phyloP scores from a whole-genome alignment of 352 stramenopile species.

The Phytophthora rubi region DNA sequence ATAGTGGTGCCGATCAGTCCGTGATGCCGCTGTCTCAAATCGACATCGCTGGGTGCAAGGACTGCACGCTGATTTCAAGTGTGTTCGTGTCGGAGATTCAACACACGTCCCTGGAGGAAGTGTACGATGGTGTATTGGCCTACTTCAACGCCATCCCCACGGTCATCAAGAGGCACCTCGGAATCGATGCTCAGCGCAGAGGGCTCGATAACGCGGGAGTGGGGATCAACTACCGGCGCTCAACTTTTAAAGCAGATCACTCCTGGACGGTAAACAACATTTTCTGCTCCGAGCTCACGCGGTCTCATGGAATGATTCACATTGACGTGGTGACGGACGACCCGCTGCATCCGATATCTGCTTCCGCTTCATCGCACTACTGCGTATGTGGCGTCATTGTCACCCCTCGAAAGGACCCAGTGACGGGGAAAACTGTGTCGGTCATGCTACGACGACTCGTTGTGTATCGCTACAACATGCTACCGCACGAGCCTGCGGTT shows the following conservation, averaged over 20 bases:
- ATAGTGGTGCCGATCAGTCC: not conserved
- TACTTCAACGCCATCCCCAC: conserved; percentile 43
- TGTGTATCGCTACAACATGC: conserved; percentile 44
- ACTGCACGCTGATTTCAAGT: conserved; percentile 44
- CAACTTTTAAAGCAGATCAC: conserved; percentile 30
- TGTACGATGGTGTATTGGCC: conserved; percentile 37
- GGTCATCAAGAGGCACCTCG: conserved; percentile 46
- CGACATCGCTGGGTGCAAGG: conserved; percentile 39
- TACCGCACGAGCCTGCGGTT: conserved; percentile 30
- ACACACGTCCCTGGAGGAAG: conserved; percentile 41
- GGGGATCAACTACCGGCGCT: conserved; percentile 39
- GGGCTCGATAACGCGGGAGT: conserved; percentile 30
- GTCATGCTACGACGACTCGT: conserved; percentile 43
- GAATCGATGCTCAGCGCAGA: conserved; percentile 28
- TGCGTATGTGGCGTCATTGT: conserved; percentile 38
- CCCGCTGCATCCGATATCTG: conserved; percentile 30
- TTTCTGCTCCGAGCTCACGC: conserved; percentile 36
- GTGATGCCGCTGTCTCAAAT: conserved; percentile 44
- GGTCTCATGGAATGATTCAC: conserved; percentile 40
- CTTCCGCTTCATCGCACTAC: conserved; percentile 25
- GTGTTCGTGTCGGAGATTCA: conserved; percentile 48
- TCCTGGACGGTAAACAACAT: conserved; percentile 38
- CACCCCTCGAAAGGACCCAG: conserved; percentile 30
- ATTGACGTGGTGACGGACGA: conserved; percentile 44
- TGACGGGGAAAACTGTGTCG: conserved; percentile 18